Evolutionary conservation across 1,284 basidiomycete genomes (phyloP).

Genomic region (Tilletia indica): DNA sequence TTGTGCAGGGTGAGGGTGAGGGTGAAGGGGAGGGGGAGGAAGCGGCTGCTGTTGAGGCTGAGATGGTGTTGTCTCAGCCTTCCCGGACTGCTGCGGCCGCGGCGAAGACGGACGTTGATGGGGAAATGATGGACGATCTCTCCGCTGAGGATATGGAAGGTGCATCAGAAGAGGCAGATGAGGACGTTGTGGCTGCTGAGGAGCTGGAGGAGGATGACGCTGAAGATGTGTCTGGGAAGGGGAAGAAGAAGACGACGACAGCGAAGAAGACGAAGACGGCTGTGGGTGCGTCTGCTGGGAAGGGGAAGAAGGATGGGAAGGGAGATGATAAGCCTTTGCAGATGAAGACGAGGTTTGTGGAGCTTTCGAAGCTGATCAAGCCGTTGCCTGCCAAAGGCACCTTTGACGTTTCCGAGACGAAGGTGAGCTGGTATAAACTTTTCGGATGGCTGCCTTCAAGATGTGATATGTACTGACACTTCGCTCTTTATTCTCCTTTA

Average conservation of each 20-base stretch:
- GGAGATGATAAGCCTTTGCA: conserved; percentile 27
- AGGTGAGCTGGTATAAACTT: conserved; percentile 18
- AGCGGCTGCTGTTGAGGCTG: conserved; percentile 17
- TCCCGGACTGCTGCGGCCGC: background rate
- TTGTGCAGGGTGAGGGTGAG: conserved; percentile 22
- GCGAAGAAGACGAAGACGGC: conserved; percentile 20
- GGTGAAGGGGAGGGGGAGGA: conserved; percentile 20
- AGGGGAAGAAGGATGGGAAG: conserved; percentile 20
- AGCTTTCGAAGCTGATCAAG: conserved; percentile 75
- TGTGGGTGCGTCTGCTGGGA: conserved; percentile 16
- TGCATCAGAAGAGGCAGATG: conserved; percentile 18
- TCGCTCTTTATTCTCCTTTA: background rate
- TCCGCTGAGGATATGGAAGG: background rate
- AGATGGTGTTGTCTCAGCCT: background rate
- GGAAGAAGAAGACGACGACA: conserved; percentile 10
- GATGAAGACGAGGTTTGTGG: conserved; percentile 64
- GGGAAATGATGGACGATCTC: background rate
- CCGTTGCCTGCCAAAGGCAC: conserved; percentile 79
- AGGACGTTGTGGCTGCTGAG: conserved; percentile 1
- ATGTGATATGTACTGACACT: background rate
- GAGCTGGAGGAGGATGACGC: background rate
- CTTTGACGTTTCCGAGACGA: conserved; percentile 81
- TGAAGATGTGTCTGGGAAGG: background rate
- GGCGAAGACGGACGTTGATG: background rate
- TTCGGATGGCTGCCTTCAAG: too few species aligned